Conservation (phyloP, 2,329 filamentous ascomycete species). For the Botrytis sinoallii region DNA sequence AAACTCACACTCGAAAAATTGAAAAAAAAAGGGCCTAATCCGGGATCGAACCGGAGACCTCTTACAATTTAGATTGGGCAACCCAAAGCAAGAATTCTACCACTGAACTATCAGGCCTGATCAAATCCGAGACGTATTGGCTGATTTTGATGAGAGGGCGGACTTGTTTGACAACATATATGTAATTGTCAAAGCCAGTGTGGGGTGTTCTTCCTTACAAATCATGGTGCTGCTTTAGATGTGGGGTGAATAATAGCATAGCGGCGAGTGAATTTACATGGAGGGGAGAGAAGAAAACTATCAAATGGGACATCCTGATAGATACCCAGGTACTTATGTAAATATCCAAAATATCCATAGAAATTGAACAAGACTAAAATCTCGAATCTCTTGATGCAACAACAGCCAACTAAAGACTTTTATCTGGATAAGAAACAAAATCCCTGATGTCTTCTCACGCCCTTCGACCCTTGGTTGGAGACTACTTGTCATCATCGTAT, state of each 20-base stretch:
- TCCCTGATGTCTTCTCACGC: background rate
- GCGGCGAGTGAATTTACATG: background rate
- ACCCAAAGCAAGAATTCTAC: conserved; percentile 13
- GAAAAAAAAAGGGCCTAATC: background rate
- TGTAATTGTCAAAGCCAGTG: rapidly evolving
- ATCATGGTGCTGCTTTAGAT: background rate
- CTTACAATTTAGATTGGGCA: background rate
- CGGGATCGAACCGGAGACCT: conserved; percentile 14
- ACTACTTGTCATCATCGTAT: background rate
- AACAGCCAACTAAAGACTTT: background rate
- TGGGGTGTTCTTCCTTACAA: background rate
- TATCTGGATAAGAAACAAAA: background rate
- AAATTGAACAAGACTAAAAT: background rate
- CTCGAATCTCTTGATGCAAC: background rate
- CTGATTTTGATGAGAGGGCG: rapidly evolving
- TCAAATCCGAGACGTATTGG: rapidly evolving
- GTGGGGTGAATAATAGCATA: background rate
- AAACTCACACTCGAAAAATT: too few species aligned
- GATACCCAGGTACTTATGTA: background rate
- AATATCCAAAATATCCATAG: background rate
- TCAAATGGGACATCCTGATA: background rate
- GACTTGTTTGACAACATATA: rapidly evolving
- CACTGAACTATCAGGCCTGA: conserved; percentile 12
- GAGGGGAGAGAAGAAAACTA: background rate
- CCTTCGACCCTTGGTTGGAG: background rate